Base-by-base conservation (phyloP, 306 rosid genomes). In the Vachellia collinsii region DNA sequence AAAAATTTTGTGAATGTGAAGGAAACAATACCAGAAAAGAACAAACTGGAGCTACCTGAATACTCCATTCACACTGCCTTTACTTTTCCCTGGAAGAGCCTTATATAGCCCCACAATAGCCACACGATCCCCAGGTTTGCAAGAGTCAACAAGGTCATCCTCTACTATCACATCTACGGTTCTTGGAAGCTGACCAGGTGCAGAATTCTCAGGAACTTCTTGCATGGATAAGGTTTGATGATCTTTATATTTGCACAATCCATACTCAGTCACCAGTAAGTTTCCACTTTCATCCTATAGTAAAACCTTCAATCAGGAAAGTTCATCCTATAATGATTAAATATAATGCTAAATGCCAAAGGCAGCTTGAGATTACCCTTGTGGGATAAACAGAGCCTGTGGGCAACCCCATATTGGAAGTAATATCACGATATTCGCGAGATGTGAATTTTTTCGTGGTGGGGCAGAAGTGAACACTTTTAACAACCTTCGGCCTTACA, bases 101-200 rank as follows among this genome's bases (percentile, higher is more conserved):
- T 95, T 95, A 81, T 95, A 95, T 76, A 87, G 75, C 74, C 99
- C 99, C 53, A 95, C 97, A 85, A 95, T 80, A 25, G 97, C 88
- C 76, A 95, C 98, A 44, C 99, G 98, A 42, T 95, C 99, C 87
- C 99, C 99, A 3, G 99, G 99, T 88, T 95, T 95, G 90, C 99
- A 95, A 71, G 92, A 80, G 87, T 93, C 99, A 87, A 93, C 98
- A 44, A 95, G 86, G 83, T 95, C 99, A 77, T 95, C 99, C 90
- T 95, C 99, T 54, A 85, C 93, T 39, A 95, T 80, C 68, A 92
- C 73, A 89, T 95, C 99, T 86, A 95, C 96, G 2, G 99, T 93
- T 82, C 99, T 82, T 66, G 98, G 98, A 75, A 95, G 99, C 91
- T 93, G 99, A 85, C 99, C 99, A 74, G 99, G 99, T 5, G 99